Percentiles rank a stretch among this genome's conserved stretches.
These are phyloP conservation scores for Puccinia coronata DNA, from an alignment of 1,284 basidiomycete genomes.

Conservation along the genomic window DNA sequence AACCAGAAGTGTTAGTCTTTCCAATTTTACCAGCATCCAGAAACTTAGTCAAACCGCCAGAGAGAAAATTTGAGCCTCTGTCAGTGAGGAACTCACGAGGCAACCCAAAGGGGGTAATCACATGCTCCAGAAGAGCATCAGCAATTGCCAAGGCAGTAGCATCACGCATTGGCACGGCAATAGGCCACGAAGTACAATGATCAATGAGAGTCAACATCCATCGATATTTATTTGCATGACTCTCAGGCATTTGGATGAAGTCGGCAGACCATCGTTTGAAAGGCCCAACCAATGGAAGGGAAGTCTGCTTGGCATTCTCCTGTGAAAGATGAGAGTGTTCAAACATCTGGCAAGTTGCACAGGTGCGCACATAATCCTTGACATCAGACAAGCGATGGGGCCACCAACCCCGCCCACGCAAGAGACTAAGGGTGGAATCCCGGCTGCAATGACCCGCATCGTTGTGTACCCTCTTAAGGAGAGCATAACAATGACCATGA, in stretches of 20 bases:
- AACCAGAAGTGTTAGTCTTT: constrained; percentile 13
- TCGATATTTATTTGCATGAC: background rate
- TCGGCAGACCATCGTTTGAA: background rate
- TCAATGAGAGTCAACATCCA: constrained; percentile 11
- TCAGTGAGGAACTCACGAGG: too few species aligned
- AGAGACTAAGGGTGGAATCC: background rate
- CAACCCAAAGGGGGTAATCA: too few species aligned
- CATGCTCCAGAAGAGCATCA: too few species aligned
- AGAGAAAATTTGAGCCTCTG: too few species aligned
- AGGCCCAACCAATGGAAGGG: background rate
- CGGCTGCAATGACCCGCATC: background rate
- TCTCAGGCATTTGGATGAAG: too few species aligned
- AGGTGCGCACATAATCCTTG: background rate
- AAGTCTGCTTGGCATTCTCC: background rate
- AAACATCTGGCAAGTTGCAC: too few species aligned
- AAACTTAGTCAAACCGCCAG: too few species aligned
- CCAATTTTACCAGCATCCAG: background rate
- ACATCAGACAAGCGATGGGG: background rate
- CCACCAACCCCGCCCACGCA: constrained; percentile 10
- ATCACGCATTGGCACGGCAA: background rate
- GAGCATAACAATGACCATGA: background rate
- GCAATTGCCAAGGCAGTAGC: too few species aligned
- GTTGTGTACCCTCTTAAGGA: background rate
- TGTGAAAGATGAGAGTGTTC: too few species aligned
- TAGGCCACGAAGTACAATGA: constrained; percentile 19